Evolutionary conservation across 768 basidiomycete genomes (phyloP), one percentile per base, ranked within the genome.

Genomic region (Hydnomerulius pinastri): DNA sequence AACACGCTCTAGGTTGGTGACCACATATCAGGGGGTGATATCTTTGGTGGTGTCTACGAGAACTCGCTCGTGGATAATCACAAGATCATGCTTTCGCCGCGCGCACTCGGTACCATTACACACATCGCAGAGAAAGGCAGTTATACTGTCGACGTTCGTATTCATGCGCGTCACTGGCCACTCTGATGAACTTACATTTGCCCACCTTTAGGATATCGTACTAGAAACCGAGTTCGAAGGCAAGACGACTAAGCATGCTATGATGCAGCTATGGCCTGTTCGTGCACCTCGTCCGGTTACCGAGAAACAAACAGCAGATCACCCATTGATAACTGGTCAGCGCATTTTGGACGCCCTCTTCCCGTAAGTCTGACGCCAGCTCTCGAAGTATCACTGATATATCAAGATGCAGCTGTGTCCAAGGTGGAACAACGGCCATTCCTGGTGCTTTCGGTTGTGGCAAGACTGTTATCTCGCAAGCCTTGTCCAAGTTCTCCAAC

Each of bases 231-330:
- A 98, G 65, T 98, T 99, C 63, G 86, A 98, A 55, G 97, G 96
- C 57, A 93, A 94, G 74, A 87, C 78, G 32, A 89, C 93, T 12
- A 80, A 94, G 61, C 96, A 98, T 68, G 86, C 90, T 15, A 86
- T 99, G 83, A 90, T 97, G 91, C 97, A 99, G 65, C 76, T 96
- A 27, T 99, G 97, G 97, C 97, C 97, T 57, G 97, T 99, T 54
- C 92, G 97, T 64, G 97, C 96, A 17, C 94, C 97, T 43, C 84
- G 97, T 48, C 97, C 97, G 10, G 89, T 93, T 23, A 76, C 90
- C n/a, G 92, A 98, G 75, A 98, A 98, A 73, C 81, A 89, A 63
- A 95, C 90, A 3, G 95, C 96, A 49, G 82, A 96, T 68, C 82
- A 84, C 69, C 97, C 97, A 36, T 77, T 99, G 15, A 74, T 94